Evolutionary conservation across 2,329 filamentous ascomycete genomes (phyloP).

Genomic region (Scedosporium apiospermum): DNA sequence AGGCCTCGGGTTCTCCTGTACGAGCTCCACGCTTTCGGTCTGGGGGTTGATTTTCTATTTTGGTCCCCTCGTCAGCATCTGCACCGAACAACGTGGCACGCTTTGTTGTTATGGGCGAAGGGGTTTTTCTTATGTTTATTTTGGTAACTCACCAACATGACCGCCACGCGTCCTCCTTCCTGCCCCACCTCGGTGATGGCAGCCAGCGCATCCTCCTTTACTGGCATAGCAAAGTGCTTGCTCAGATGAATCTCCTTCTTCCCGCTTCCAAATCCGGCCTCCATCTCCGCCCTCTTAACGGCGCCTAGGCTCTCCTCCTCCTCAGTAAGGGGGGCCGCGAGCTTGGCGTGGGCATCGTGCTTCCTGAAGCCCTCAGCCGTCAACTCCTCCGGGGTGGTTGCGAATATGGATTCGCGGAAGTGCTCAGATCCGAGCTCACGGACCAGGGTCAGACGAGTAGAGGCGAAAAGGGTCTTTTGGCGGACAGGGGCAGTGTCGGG

Average conservation of each 20-base stretch:
- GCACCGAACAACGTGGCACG: neutral
- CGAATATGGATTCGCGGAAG: conserved; percentile 68
- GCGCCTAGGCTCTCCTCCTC: conserved; percentile 64
- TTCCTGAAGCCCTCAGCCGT: conserved; percentile 59
- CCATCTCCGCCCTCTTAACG: conserved; percentile 66
- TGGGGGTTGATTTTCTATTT: conserved; percentile 60
- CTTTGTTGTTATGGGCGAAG: neutral
- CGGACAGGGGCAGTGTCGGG: conserved; percentile 70
- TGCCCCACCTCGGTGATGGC: conserved; percentile 51
- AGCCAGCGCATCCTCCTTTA: conserved; percentile 53
- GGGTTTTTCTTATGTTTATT: neutral
- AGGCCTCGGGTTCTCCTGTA: conserved; percentile 39
- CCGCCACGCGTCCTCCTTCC: conserved; percentile 40
- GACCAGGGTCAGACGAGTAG: conserved; percentile 64
- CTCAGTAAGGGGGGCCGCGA: conserved; percentile 65
- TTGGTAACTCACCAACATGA: conserved; percentile 51
- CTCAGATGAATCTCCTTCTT: conserved; percentile 49
- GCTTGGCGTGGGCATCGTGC: conserved; percentile 57
- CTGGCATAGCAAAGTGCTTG: conserved; percentile 46
- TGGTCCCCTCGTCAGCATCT: neutral
- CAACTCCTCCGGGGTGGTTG: conserved; percentile 60
- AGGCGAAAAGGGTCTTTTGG: conserved; percentile 80
- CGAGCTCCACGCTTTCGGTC: conserved; percentile 61
- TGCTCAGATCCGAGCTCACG: conserved; percentile 70
- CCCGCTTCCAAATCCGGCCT: conserved; percentile 60